Evolutionary conservation across 1,139 yeast genomes (phyloP).

Genomic region (Taiozyma sp.): DNA sequence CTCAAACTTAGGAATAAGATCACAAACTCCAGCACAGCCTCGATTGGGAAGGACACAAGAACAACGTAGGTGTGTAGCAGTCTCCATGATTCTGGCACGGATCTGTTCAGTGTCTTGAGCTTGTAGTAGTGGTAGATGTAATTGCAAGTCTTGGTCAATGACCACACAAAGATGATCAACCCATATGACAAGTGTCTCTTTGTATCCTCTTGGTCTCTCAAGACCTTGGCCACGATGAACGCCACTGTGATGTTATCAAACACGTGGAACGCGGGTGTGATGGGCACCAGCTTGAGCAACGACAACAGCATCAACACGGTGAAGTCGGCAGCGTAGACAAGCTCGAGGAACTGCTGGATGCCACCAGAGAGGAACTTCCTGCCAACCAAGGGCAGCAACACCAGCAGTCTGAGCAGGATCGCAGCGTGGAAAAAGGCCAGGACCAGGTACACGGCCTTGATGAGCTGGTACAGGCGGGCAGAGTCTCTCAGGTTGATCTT

Average conservation of each 20-base stretch:
- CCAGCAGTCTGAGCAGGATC: slow-evolving; percentile 33
- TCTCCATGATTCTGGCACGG: slow-evolving; percentile 30
- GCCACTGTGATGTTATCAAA: background rate
- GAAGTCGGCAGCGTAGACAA: slow-evolving; percentile 17
- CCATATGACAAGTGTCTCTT: slow-evolving; percentile 29
- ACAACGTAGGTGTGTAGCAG: slow-evolving; percentile 39
- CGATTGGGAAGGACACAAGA: slow-evolving; percentile 41
- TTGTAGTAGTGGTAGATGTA: slow-evolving; percentile 24
- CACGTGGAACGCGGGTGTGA: slow-evolving; percentile 3
- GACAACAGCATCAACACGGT: slow-evolving; percentile 24
- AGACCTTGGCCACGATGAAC: slow-evolving; percentile 12
- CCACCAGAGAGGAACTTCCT: slow-evolving; percentile 62
- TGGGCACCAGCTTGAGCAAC: slow-evolving; percentile 22
- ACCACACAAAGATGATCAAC: slow-evolving; percentile 26
- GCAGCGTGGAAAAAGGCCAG: slow-evolving; percentile 14
- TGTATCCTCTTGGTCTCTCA: slow-evolving; percentile 5
- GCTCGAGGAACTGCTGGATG: slow-evolving; percentile 49
- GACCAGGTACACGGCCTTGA: slow-evolving; percentile 6
- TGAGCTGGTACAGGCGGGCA: slow-evolving; percentile 3
- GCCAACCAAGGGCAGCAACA: slow-evolving; percentile 60
- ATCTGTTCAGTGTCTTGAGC: slow-evolving; percentile 31
- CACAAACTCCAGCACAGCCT: slow-evolving; percentile 47
- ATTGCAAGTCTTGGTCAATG: slow-evolving; percentile 24
- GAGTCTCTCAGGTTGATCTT: slow-evolving; percentile 15
- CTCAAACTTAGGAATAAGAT: slow-evolving; percentile 46